Evolutionary conservation across 495 filamentous ascomycete species (phyloP).

Genomic region (Neurospora sublineolata): DNA sequence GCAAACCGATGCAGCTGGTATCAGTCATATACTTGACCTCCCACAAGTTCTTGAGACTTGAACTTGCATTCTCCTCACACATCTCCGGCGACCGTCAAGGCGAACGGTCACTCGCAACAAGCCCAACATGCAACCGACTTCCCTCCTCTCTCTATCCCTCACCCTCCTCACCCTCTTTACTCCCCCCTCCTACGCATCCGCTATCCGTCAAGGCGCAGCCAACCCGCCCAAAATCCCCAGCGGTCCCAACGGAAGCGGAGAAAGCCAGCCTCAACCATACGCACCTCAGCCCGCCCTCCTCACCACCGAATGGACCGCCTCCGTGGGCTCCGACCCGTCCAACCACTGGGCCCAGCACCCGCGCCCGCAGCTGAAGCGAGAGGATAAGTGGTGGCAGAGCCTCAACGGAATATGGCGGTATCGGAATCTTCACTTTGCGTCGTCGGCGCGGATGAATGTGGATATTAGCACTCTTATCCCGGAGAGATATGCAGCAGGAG

Average conservation of each 20-base stretch:
- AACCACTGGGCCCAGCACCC: slow-evolving; percentile 60
- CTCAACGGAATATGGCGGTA: slow-evolving; percentile 61
- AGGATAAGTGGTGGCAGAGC: slow-evolving; percentile 41
- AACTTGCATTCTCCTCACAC: neutral
- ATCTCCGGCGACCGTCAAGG: neutral
- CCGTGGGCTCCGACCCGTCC: slow-evolving; percentile 2
- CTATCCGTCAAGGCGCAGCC: neutral
- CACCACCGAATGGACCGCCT: neutral
- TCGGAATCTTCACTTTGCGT: slow-evolving; percentile 11
- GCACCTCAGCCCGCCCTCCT: neutral
- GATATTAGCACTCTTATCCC: neutral
- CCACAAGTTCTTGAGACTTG: neutral
- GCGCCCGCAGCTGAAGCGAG: slow-evolving; percentile 46
- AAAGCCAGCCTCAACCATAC: neutral
- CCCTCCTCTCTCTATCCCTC: neutral
- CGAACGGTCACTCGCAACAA: neutral
- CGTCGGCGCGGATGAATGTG: neutral
- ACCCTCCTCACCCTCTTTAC: neutral
- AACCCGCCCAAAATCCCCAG: neutral
- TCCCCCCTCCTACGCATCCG: neutral
- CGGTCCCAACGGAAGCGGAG: neutral
- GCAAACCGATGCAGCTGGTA: neutral
- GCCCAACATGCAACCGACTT: neutral
- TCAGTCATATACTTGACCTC: neutral
- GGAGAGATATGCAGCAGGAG: neutral